Conservation (phyloP, 2,329 filamentous ascomycete species). For the Myriangium duriaei region DNA sequence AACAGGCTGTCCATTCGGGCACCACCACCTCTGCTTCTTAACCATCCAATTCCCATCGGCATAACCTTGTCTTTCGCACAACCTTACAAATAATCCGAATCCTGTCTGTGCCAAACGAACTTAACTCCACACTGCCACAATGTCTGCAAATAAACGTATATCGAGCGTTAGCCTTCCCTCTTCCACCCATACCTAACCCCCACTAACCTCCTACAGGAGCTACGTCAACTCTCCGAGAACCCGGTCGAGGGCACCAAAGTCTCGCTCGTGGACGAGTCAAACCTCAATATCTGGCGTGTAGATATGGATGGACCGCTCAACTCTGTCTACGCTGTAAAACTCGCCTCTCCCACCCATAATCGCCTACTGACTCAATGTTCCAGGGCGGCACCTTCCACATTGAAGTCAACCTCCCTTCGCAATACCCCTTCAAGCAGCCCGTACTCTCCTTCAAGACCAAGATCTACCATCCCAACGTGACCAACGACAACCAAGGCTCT, state of each 20-base stretch:
- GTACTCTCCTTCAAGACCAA: constrained; percentile 70
- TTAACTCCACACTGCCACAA: too few species aligned
- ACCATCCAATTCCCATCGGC: too few species aligned
- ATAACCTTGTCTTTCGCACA: too few species aligned
- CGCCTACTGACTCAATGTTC: not conserved
- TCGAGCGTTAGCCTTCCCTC: constrained; percentile 26
- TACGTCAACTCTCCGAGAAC: constrained; percentile 42
- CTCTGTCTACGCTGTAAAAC: constrained; percentile 51
- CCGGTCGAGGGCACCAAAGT: constrained; percentile 47
- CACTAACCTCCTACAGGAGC: constrained; percentile 39
- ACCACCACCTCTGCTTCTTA: too few species aligned
- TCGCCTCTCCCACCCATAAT: too few species aligned
- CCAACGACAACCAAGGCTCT: constrained; percentile 70
- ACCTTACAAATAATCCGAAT: too few species aligned
- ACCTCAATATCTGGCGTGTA: constrained; percentile 58
- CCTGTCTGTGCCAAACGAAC: too few species aligned
- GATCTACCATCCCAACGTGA: constrained; percentile 92
- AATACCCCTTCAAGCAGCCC: constrained; percentile 87
- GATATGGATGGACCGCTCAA: constrained; percentile 52
- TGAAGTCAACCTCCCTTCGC: constrained; percentile 56
- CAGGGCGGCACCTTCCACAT: constrained; percentile 64
- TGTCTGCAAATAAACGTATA: too few species aligned
- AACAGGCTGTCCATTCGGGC: too few species aligned
- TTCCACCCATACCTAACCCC: constrained; percentile 6
- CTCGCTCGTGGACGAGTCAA: constrained; percentile 46